Evolutionary conservation across 768 basidiomycete species (phyloP).

Genomic region (Boletus fagicola): DNA sequence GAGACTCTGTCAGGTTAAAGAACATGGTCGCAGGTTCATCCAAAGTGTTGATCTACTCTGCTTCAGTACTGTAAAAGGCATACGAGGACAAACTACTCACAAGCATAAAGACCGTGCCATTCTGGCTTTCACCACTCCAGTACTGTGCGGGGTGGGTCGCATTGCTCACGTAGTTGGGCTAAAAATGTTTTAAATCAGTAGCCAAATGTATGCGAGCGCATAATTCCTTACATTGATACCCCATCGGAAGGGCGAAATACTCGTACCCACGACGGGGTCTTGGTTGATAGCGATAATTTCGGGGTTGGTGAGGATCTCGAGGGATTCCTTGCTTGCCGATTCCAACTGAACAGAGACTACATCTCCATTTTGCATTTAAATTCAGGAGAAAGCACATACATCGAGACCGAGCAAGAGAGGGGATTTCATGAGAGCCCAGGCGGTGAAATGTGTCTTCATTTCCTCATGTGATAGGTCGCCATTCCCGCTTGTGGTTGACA

Average conservation of each 20-base stretch:
- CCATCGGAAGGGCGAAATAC: conserved; percentile 68
- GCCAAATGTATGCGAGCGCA: not conserved
- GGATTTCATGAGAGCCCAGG: conserved; percentile 70
- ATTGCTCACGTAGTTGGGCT: conserved; percentile 41
- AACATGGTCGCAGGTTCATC: conserved; percentile 55
- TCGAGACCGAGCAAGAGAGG: conserved; percentile 63
- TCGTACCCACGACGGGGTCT: conserved; percentile 58
- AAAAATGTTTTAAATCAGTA: not conserved
- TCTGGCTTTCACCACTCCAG: conserved; percentile 66
- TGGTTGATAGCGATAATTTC: conserved; percentile 71
- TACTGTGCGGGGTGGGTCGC: conserved; percentile 62
- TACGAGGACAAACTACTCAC: conserved; percentile 32
- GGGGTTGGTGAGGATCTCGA: conserved; percentile 57
- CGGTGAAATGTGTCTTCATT: conserved; percentile 67
- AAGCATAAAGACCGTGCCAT: conserved; percentile 67
- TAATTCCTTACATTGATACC: conserved; percentile 53
- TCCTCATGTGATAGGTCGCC: conserved; percentile 61
- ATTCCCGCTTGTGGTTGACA: conserved; percentile 47
- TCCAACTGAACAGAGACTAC: conserved; percentile 40
- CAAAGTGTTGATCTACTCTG: conserved; percentile 55
- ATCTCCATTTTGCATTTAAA: conserved; percentile 2
- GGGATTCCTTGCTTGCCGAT: conserved; percentile 45
- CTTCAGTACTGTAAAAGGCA: not conserved
- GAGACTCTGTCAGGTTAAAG: conserved; percentile 66
- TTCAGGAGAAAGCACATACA: conserved; percentile 34